Evolutionary conservation across 441 rosid species (phyloP).

Genomic region (Heliophila coronopifolia): DNA sequence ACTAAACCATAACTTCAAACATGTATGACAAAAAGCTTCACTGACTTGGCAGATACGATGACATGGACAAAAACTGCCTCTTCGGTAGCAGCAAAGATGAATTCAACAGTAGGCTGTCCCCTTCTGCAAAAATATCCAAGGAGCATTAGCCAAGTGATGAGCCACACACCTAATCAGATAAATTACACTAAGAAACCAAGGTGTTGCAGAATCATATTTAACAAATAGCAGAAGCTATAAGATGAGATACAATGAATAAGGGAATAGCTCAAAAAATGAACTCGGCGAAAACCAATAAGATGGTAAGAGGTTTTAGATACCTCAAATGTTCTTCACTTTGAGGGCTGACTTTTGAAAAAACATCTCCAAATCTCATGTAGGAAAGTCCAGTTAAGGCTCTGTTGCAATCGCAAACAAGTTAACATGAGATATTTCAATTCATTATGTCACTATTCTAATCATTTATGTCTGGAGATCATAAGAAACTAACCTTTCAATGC

Average conservation of each 20-base stretch:
- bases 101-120: slow-evolving; percentile 83
- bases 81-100: slow-evolving; percentile 92
- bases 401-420: slow-evolving; percentile 27
- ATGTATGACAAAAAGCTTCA: slow-evolving; percentile 29
- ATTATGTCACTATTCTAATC: slow-evolving; percentile 7
- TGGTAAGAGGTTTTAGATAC: slow-evolving; percentile 31
- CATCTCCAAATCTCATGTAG: slow-evolving; percentile 95
- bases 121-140: slow-evolving; percentile 51
- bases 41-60: slow-evolving; percentile 86
- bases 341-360: slow-evolving; percentile 74
- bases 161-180: slow-evolving; percentile 4
- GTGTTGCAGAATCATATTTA: slow-evolving; percentile 8
- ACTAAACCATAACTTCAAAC: slow-evolving; percentile 9
- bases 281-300: background rate
- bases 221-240: background rate
- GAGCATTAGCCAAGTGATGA: slow-evolving; percentile 23
- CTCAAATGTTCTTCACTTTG: slow-evolving; percentile 77
- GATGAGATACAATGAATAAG: background rate
- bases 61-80: slow-evolving; percentile 93
- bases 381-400: slow-evolving; percentile 72
- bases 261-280: background rate
- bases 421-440: slow-evolving; percentile 10
- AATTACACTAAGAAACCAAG: slow-evolving; percentile 5
- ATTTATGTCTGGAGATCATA: slow-evolving; percentile 16
- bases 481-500: slow-evolving; percentile 74